A percentile compares a stretch with the other conserved stretches of the same genome.
phyloP scores from a whole-genome alignment of 768 basidiomycete genomes.

The Tricholoma terreum region DNA sequence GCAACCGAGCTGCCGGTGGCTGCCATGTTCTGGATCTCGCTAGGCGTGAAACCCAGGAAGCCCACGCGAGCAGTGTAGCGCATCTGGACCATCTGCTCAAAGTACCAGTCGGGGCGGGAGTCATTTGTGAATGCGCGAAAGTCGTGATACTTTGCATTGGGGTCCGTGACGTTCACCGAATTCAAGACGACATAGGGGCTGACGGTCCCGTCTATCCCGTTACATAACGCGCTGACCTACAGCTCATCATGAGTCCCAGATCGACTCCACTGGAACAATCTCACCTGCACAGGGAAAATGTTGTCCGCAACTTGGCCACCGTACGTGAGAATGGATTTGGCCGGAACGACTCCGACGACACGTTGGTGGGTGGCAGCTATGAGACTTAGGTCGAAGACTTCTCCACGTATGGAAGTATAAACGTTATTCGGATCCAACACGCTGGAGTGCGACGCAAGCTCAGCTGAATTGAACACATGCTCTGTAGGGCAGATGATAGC shows the following conservation, averaged over 20 bases:
- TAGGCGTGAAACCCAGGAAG: slow-evolving; percentile 80
- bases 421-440: slow-evolving; percentile 67
- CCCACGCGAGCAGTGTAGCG: slow-evolving; percentile 87
- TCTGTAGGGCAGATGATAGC: slow-evolving; percentile 91
- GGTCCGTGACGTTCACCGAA: slow-evolving; percentile 72
- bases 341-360: slow-evolving; percentile 68
- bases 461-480: slow-evolving; percentile 79
- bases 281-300: slow-evolving; percentile 92
- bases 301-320: slow-evolving; percentile 72
- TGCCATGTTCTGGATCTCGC: slow-evolving; percentile 71
- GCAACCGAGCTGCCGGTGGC: slow-evolving; percentile 61
- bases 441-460: slow-evolving; percentile 72
- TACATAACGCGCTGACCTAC: slow-evolving; percentile 89
- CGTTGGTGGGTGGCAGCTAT: slow-evolving; percentile 67
- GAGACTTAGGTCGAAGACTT: slow-evolving; percentile 84
- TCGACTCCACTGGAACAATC: slow-evolving; percentile 13
- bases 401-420: slow-evolving; percentile 83
- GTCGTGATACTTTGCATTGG: slow-evolving; percentile 87
- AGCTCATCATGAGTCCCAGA: slow-evolving; percentile 2
- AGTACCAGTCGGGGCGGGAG: slow-evolving; percentile 97
- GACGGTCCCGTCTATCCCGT: slow-evolving; percentile 76
- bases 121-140: slow-evolving; percentile 90
- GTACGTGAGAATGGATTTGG: slow-evolving; percentile 76
- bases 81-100: slow-evolving; percentile 90
- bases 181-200: slow-evolving; percentile 81